Base-by-base conservation (phyloP, 2,329 filamentous ascomycete genomes). In the Exophiala bonariae region DNA sequence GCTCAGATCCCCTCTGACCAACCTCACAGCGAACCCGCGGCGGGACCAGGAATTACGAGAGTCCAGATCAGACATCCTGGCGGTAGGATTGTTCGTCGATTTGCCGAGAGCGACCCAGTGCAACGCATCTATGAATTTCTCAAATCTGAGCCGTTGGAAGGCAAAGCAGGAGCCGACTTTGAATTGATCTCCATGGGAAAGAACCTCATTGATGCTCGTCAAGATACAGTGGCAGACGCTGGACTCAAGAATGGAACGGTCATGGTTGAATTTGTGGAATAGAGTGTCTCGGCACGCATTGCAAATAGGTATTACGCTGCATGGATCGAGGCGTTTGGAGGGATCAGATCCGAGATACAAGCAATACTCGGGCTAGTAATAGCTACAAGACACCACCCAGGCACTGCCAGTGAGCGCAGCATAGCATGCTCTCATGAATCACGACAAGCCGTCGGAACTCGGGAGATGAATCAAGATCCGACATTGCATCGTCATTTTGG, bases 51-150 rank as follows among this genome's bases (percentile, higher is more conserved):
- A 17, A 87, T 86, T 2, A 96, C 92, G 2, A 83, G 92, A 41
- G 95, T 99, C 57, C 93, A 97, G 65, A 95, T 99, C 71, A 81
- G 88, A 50, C 87, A 96, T 60, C 83, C 91, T 1, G 85, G 81
- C 9, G 90, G 90, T 1, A 83, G 92, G 14, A 80, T 96, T 8
- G 91, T 99, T 49, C 85, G 90, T 22, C 82, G 89, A n/a, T 99
- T 99, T 69, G 74, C 76, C 8, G 69, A 91, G 3, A 68, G 80
- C 11, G 93, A 99, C 48, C 75, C 80, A 1, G 90, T 99, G 10
- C 79, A 82, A 45, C 82, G 88, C 10, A 83, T 99, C 36, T 99
- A 92, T 67, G 93, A 99, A 71, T 99, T 91, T 89, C 82, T 99
- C 56, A 99, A 97, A 72, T 86, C 91, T 1, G 83, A 86, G 50